Conservation (phyloP, 2,329 filamentous ascomycete genomes). For the Passalora sequoiae region DNA sequence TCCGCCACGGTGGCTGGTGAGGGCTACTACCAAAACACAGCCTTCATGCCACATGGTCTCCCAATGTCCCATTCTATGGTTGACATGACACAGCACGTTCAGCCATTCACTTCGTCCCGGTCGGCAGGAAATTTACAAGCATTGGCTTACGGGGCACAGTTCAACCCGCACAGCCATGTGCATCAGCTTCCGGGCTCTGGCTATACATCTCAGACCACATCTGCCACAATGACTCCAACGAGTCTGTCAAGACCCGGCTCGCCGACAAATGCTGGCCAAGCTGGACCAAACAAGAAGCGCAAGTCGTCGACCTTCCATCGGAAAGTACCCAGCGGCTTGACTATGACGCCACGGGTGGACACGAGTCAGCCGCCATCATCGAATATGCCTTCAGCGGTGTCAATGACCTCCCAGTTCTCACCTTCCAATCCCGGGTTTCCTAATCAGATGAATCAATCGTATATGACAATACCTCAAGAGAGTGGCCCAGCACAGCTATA, state of each 20-base stretch:
- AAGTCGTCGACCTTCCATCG: slow-evolving; percentile 52
- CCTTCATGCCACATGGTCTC: slow-evolving; percentile 28
- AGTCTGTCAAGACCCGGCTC: slow-evolving; percentile 70
- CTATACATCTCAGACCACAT: slow-evolving; percentile 35
- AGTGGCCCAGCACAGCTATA: slow-evolving; percentile 27
- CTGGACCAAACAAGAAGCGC: slow-evolving; percentile 71
- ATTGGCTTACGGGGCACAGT: slow-evolving; percentile 39
- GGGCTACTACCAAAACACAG: slow-evolving; percentile 24
- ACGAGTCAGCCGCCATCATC: slow-evolving; percentile 38
- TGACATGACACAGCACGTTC: slow-evolving; percentile 35
- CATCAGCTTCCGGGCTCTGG: slow-evolving; percentile 31
- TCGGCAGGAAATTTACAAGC: slow-evolving; percentile 60
- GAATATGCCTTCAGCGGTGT: slow-evolving; percentile 27
- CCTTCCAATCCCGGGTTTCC: slow-evolving; percentile 37
- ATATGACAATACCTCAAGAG: slow-evolving; percentile 32
- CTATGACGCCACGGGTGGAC: slow-evolving; percentile 74
- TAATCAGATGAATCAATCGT: slow-evolving; percentile 25
- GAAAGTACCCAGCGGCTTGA: slow-evolving; percentile 66
- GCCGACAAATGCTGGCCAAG: slow-evolving; percentile 52
- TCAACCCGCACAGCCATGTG: slow-evolving; percentile 33
- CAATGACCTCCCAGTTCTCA: slow-evolving; percentile 36
- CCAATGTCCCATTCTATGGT: slow-evolving; percentile 38
- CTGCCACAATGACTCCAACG: slow-evolving; percentile 52
- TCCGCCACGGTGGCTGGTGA: slow-evolving; percentile 27
- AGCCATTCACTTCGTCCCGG: slow-evolving; percentile 53